Evolutionary conservation across 441 rosid genomes (phyloP).

Genomic region (Pelargonium australe): DNA sequence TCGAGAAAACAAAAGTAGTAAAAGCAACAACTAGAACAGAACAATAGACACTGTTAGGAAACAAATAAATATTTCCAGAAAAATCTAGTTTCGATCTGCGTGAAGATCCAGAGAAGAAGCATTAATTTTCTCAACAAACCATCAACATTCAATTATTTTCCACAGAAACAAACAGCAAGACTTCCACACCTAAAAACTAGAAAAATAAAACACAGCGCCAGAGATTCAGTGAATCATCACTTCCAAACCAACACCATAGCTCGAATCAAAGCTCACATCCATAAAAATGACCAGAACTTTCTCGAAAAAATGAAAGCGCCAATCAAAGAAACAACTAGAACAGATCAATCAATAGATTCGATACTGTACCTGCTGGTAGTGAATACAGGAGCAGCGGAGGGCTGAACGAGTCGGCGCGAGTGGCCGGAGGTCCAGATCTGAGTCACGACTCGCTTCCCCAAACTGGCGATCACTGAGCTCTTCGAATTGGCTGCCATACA

Average conservation of each 20-base stretch:
- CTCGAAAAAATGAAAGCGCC: background rate
- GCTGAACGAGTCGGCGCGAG: slow-evolving; percentile 20
- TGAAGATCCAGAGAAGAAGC: no score
- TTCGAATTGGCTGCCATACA: slow-evolving; percentile 53
- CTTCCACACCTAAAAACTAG: background rate
- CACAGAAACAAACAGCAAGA: background rate
- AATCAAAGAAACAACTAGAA: background rate
- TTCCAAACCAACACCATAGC: background rate
- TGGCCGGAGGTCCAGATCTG: slow-evolving; percentile 29
- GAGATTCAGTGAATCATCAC: background rate
- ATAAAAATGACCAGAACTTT: background rate
- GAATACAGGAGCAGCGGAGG: slow-evolving; percentile 16
- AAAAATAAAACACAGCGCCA: background rate
- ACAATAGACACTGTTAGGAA: no score
- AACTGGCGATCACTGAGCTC: slow-evolving; percentile 42
- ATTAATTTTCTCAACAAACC: no score
- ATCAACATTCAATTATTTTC: background rate
- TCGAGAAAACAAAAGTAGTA: no score
- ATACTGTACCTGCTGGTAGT: background rate
- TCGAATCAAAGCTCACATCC: background rate
- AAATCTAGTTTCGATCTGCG: no score
- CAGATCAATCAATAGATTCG: background rate
- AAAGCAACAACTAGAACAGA: no score
- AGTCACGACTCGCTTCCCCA: slow-evolving; percentile 46
- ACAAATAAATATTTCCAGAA: no score